Evolutionary conservation across 768 basidiomycete species (phyloP), one percentile per base, ranked within the genome.

Genomic region (Vishniacozyma victoriae): DNA sequence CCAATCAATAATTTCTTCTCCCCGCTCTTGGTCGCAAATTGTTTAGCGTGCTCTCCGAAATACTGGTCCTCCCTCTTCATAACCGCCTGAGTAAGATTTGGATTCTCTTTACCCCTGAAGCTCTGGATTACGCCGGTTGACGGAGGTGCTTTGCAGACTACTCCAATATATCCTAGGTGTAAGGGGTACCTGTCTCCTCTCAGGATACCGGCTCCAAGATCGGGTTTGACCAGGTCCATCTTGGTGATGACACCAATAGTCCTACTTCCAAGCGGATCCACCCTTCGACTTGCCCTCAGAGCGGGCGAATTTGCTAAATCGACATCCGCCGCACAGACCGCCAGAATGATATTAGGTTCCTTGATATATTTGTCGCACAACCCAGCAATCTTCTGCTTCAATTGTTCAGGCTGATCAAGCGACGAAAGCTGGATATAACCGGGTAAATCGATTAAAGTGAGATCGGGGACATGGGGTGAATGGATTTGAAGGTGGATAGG

Each of bases 271-370:
- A 99, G 76, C 2, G 93, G 93, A 66, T 99, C 95, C 3, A 97
- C 87, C 55, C 86, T 85, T 35, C 92, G 79, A 71, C 89, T 92
- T 0, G 95, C 91, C 41, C 90, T 79, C 41, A 99, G 76, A 0
- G 95, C 95, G 5, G 95, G 92, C 0, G 91, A 95, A 72, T 99
- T 99, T 52, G 95, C 95, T 12, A 99, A 79, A 75, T 99, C 95
- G 46, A 99, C 95, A 69, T 99, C 92, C 6, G 95, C 95, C 6
- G 95, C 87, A 68, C 95, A 99, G 15, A 99, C 88, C 4, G 95
- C 93, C n/a, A 99, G 80, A 60, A 97, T 86, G 72, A 99, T 90
- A 72, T 99, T 99, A n/a, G 95, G 93, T 69, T 96, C 90, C n/a
- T 87, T 82, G 62, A 99, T 99, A 71, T 99, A 99, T 68, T 84